These are phyloP conservation scores for Trichaptum fuscoviolaceum DNA, from an alignment of 768 basidiomycete genomes.

Conservation along the genomic window DNA sequence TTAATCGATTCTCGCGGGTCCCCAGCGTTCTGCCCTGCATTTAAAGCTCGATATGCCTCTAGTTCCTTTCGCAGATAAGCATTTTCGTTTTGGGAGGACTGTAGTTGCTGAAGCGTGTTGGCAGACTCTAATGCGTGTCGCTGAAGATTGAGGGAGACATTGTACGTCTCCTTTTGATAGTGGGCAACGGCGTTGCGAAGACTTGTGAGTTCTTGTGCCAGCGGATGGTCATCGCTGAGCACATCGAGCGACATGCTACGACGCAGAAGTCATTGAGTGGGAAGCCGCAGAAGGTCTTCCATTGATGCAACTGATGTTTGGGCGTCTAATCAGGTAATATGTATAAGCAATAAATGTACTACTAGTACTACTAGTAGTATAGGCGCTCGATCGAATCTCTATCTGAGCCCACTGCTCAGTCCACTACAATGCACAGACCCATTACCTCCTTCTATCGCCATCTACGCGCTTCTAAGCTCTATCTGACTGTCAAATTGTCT, in stretches of 20 bases:
- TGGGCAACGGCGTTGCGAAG: slow-evolving; percentile 40
- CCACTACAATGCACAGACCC: no score
- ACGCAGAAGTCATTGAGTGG: background rate
- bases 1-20: slow-evolving; percentile 25
- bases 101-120: slow-evolving; percentile 40
- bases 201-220: slow-evolving; percentile 40
- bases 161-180: slow-evolving; percentile 68
- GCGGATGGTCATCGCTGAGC: slow-evolving; percentile 37
- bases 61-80: slow-evolving; percentile 51
- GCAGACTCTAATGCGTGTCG: slow-evolving; percentile 51
- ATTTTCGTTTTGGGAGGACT: slow-evolving; percentile 56
- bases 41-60: slow-evolving; percentile 45
- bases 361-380: slow-evolving; percentile 21
- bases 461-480: no score
- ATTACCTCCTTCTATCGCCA: no score
- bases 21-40: slow-evolving; percentile 37
- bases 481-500: no score
- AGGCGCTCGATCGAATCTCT: background rate
- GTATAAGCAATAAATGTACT: slow-evolving; percentile 13
- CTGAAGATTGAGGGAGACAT: slow-evolving; percentile 62
- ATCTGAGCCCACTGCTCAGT: no score
- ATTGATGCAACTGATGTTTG: slow-evolving; percentile 25
- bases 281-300: slow-evolving; percentile 12
- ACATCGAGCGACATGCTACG: slow-evolving; percentile 1
- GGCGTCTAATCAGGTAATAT: slow-evolving; percentile 17